Conservation (phyloP, 306 rosid genomes). For the Betula pendula region DNA sequence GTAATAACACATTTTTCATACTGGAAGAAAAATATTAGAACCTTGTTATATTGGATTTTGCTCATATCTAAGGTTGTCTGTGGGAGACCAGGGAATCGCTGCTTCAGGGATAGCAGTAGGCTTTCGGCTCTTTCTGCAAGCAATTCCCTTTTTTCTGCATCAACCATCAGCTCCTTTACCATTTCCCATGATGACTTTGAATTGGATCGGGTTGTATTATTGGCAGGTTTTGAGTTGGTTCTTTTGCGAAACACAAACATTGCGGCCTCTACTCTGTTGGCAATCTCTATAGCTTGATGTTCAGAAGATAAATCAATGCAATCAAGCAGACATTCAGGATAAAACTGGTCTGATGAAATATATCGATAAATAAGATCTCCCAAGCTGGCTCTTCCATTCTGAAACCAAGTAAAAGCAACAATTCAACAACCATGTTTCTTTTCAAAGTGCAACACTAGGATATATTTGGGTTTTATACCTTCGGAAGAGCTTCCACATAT, state of each 20-base stretch:
- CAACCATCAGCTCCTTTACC: conserved; percentile 91
- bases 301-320: conserved; percentile 90
- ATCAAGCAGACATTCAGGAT: conserved; percentile 78
- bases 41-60: conserved; percentile 97
- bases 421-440: conserved; percentile 2
- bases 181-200: conserved; percentile 96
- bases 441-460: background rate
- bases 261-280: conserved; percentile 80
- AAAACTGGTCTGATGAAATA: conserved; percentile 82
- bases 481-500: conserved; percentile 82
- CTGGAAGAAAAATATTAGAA: conserved; percentile 11
- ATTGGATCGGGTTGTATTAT: conserved; percentile 40
- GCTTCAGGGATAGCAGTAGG: conserved; percentile 76
- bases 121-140: conserved; percentile 92
- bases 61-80: conserved; percentile 86
- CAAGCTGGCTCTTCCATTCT: conserved; percentile 80
- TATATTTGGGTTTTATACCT: conserved; percentile 43
- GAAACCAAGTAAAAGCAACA: conserved; percentile 39
- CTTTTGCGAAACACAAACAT: conserved; percentile 70
- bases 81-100: conserved; percentile 90
- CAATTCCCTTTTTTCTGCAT: conserved; percentile 81
- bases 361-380: conserved; percentile 92
- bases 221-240: conserved; percentile 51
- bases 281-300: conserved; percentile 92
- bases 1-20: background rate